A percentile compares a stretch with the other conserved stretches of the same genome.
phyloP scores from a whole-genome alignment of 176 grass and related monocot genomes.

The Tillandsia leiboldiana region DNA sequence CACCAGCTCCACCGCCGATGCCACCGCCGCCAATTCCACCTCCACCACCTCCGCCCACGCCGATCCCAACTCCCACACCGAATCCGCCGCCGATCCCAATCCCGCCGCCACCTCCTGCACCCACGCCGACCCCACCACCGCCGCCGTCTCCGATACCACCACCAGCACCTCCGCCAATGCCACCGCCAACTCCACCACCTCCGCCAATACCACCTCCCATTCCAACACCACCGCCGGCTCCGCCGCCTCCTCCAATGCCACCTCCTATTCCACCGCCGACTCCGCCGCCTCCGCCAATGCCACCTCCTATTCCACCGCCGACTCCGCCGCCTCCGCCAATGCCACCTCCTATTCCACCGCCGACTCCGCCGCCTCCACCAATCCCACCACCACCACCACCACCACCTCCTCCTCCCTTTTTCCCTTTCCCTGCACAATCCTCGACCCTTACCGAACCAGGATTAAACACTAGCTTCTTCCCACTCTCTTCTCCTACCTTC shows the following conservation, averaged over 20 bases:
- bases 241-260: slow-evolving; percentile 4
- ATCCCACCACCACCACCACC: neutral
- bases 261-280: neutral
- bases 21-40: neutral
- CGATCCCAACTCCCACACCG: neutral
- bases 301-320: no score
- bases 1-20: neutral
- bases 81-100: neutral
- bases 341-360: neutral
- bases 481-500: neutral
- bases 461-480: neutral
- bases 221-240: slow-evolving; percentile 6
- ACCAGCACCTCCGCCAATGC: slow-evolving; percentile 1
- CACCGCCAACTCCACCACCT: neutral
- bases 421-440: slow-evolving; percentile 22
- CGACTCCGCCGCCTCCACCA: neutral
- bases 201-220: neutral
- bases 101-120: slow-evolving; percentile 1
- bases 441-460: neutral
- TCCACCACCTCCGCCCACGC: slow-evolving; percentile 4
- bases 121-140: slow-evolving; percentile 12
- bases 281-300: neutral
- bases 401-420: slow-evolving; percentile 7
- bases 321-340: slow-evolving; percentile 4
- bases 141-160: neutral